phyloP scores from a whole-genome alignment of 2,329 filamentous ascomycete species.

The Atkinsonella texensis region DNA sequence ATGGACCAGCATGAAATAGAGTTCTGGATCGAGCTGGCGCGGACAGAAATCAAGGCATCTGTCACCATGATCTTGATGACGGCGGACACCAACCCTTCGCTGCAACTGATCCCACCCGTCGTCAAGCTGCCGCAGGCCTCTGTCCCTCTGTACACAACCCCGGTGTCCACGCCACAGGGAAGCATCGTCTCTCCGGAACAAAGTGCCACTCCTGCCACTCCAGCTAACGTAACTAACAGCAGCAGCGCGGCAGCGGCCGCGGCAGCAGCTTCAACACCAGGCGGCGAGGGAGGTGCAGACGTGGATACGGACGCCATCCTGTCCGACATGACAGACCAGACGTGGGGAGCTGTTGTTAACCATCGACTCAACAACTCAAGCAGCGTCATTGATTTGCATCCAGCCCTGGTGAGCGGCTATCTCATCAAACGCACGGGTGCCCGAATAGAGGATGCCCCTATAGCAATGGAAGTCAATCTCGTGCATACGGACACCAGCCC shows the following conservation, averaged over 20 bases:
- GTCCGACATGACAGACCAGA: conserved; percentile 61
- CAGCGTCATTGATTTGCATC: conserved; percentile 40
- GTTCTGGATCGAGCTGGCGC: conserved; percentile 42
- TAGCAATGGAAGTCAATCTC: conserved; percentile 52
- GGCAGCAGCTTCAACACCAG: conserved; percentile 32
- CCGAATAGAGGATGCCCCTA: conserved; percentile 43
- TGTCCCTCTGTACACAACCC: conserved; percentile 44
- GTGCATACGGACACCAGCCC: conserved; percentile 41
- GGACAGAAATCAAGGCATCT: conserved; percentile 36
- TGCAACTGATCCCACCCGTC: conserved; percentile 48
- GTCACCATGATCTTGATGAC: conserved; percentile 48
- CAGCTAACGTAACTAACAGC: conserved; percentile 24
- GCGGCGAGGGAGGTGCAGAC: conserved; percentile 30
- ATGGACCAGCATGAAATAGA: conserved; percentile 57
- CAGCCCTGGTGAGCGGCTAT: conserved; percentile 51
- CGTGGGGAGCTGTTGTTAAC: conserved; percentile 60
- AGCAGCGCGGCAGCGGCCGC: conserved; percentile 6
- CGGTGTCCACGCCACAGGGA: conserved; percentile 55
- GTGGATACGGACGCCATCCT: conserved; percentile 49
- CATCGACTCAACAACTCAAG: conserved; percentile 52
- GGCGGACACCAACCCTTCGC: conserved; percentile 51
- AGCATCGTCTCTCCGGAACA: conserved; percentile 50
- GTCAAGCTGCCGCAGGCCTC: conserved; percentile 34
- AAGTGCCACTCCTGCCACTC: conserved; percentile 37
- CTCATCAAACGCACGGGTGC: conserved; percentile 50